Evolutionary conservation across 495 filamentous ascomycete species (phyloP), one percentile per base, ranked within the genome.

Genomic region (Parmelia sp.): DNA sequence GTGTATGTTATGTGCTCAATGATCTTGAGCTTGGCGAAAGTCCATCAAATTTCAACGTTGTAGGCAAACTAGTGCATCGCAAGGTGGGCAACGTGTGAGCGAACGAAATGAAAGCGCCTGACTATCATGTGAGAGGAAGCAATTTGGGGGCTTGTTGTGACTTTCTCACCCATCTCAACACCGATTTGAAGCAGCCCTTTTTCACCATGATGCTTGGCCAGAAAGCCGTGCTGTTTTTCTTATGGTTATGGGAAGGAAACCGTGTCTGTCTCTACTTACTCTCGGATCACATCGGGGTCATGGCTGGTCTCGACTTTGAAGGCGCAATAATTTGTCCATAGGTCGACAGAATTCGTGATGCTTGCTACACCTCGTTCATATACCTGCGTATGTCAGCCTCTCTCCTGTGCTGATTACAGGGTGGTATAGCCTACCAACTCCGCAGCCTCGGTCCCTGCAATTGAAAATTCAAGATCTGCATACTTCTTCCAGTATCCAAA

Each of bases 401-500:
- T 36, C n/a, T 11, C 51, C 12, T 39, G 59, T 4, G 12, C 31
- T 33, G 19, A 23, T 9, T n/a, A 2, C 42, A 57, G 33, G 14
- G 15, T 12, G 19, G 37, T 5, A 23, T 4, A 36, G 67, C 81
- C 64, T 82, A 97, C 94, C 90, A 97, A 94, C 73, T 99, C 94
- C 62, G 94, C 95, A 36, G 95, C 92, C 78, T 99, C 94, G 1
- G 95, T 96, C 33, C 94, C 94, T 8, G 91, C 91, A 67, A 97
- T 96, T 21, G 90, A 90, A 76, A 99, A 99, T 72, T 99, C 94
- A 31, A 96, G 77, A 72, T 97, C 94, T 69, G 94, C 94, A 85
- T 99, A 98, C 75, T 96, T 97, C 79, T 97, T 97, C 94, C 94
- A 99, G 76, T 97, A 99, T 49, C 92, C 94, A 73, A 97, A 99